phyloP scores from a whole-genome alignment of 768 basidiomycete genomes.

The Pulveroboletus sp. region DNA sequence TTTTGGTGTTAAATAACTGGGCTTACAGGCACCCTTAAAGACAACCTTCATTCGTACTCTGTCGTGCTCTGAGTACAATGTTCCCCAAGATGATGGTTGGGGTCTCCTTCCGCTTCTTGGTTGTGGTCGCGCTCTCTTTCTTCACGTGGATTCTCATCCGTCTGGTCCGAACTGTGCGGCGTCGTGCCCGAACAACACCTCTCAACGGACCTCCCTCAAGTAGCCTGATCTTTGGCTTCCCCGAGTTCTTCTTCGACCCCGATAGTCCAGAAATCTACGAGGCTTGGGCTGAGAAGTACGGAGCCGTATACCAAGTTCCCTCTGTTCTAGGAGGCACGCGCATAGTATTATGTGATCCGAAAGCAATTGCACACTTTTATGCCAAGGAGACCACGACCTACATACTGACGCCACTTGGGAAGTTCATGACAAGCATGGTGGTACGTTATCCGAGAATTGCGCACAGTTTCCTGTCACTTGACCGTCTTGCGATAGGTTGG shows the following conservation, averaged over 20 bases:
- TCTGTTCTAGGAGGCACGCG: constrained; percentile 34
- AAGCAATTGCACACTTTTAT: constrained; percentile 52
- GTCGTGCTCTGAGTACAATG: background rate
- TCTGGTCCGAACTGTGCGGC: constrained; percentile 5
- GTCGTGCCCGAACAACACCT: constrained; percentile 27
- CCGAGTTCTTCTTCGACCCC: constrained; percentile 25
- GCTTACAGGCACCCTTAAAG: background rate
- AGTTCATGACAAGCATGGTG: constrained; percentile 29
- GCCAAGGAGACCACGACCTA: constrained; percentile 47
- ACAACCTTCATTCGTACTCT: background rate
- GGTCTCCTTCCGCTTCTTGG: constrained; percentile 2
- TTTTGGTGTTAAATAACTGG: too few species aligned
- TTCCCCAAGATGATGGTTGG: background rate
- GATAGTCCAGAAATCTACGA: constrained; percentile 41
- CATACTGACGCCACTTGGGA: constrained; percentile 20
- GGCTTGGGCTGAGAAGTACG: constrained; percentile 46
- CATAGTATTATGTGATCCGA: constrained; percentile 45
- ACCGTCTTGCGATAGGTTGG: constrained; percentile 8
- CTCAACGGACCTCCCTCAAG: constrained; percentile 42
- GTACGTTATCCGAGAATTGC: constrained; percentile 11
- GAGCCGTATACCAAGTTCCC: constrained; percentile 44
- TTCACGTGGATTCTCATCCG: constrained; percentile 16
- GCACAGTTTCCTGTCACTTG: background rate
- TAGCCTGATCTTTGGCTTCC: constrained; percentile 43
- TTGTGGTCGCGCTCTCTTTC: constrained; percentile 11